phyloP scores from a whole-genome alignment of 2,329 filamentous ascomycete genomes.

The Paecilomyces fulvus region DNA sequence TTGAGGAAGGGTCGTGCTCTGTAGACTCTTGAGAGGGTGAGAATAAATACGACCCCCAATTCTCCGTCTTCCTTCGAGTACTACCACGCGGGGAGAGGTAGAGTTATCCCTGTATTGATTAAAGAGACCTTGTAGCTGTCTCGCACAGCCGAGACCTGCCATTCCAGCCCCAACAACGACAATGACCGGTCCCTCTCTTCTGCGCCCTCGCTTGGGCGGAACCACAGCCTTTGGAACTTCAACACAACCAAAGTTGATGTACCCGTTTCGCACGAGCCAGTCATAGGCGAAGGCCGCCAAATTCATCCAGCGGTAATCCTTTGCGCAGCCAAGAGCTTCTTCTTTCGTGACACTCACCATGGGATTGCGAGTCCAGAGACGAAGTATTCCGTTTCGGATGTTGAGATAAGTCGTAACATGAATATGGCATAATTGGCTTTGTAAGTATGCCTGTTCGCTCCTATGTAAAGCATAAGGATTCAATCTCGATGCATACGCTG shows the following conservation, averaged over 20 bases:
- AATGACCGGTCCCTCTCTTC: constrained; percentile 58
- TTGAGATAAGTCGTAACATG: constrained; percentile 96
- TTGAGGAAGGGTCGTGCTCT: constrained; percentile 43
- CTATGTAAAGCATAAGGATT: constrained; percentile 82
- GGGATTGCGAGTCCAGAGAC: constrained; percentile 82
- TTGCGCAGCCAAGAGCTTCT: constrained; percentile 84
- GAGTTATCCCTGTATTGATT: constrained; percentile 67
- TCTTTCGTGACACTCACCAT: constrained; percentile 70
- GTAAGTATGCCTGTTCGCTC: constrained; percentile 72
- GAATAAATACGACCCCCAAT: constrained; percentile 93
- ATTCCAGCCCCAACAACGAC: constrained; percentile 91
- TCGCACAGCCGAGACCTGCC: constrained; percentile 81
- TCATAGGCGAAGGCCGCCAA: constrained; percentile 82
- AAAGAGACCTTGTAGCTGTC: constrained; percentile 82
- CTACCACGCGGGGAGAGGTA: constrained; percentile 59
- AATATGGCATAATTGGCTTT: constrained; percentile 71
- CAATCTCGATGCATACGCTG: constrained; percentile 79
- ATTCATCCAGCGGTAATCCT: constrained; percentile 79
- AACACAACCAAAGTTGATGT: constrained; percentile 94
- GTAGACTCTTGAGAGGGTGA: constrained; percentile 56
- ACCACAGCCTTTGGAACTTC: constrained; percentile 50
- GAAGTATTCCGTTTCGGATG: constrained; percentile 86
- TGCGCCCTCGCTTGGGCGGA: constrained; percentile 32
- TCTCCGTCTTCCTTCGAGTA: constrained; percentile 79
- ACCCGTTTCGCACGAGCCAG: constrained; percentile 83